Percentiles rank a stretch among this genome's conserved stretches.
Evolutionary conservation across 1,139 yeast species (phyloP).

Genomic region (Scheffersomyces parashehatae): DNA sequence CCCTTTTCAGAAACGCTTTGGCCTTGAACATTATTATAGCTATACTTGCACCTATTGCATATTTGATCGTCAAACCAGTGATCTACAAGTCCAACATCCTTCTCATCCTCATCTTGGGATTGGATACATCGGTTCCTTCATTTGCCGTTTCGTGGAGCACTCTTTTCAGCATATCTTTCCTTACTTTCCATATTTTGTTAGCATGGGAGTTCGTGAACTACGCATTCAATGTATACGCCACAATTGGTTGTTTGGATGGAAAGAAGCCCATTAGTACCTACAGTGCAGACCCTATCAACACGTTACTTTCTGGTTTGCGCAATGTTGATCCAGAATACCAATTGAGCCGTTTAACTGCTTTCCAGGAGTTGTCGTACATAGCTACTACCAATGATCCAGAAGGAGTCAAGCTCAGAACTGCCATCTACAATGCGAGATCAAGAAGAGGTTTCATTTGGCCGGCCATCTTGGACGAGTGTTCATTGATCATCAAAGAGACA

Average conservation of each 20-base stretch:
- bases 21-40: conserved; percentile 31
- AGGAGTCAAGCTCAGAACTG: conserved; percentile 45
- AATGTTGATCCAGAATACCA: conserved; percentile 46
- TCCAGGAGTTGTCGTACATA: conserved; percentile 69
- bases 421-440: conserved; percentile 54
- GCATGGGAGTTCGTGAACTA: conserved; percentile 67
- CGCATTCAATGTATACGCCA: conserved; percentile 69
- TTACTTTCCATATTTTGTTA: conserved; percentile 41
- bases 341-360: conserved; percentile 66
- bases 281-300: conserved; percentile 71
- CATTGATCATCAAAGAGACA: conserved; percentile 50
- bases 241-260: conserved; percentile 81
- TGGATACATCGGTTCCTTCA: conserved; percentile 35
- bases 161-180: conserved; percentile 34
- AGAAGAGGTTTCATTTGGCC: conserved; percentile 55
- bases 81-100: conserved; percentile 43
- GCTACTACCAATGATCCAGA: conserved; percentile 51
- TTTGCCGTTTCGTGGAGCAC: conserved; percentile 39
- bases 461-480: conserved; percentile 59
- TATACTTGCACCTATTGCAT: conserved; percentile 46
- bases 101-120: conserved; percentile 27
- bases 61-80: conserved; percentile 41
- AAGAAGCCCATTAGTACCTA: conserved; percentile 67
- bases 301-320: conserved; percentile 72
- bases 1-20: conserved; percentile 37